phyloP scores from a whole-genome alignment of 495 filamentous ascomycete genomes.

The Annulohypoxylon moriforme region DNA sequence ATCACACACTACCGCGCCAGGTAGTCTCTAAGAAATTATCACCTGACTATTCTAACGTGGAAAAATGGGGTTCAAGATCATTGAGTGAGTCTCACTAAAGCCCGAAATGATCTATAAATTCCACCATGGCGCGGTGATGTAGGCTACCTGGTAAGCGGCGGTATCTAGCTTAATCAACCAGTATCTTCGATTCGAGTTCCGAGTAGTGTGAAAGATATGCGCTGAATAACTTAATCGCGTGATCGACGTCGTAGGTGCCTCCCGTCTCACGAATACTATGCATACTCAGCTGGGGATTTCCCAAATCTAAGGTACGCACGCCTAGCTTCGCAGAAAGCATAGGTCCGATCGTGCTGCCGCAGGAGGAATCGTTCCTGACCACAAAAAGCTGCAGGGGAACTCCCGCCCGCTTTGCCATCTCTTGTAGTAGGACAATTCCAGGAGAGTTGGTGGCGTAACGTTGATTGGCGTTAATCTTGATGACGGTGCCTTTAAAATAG shows the following conservation, averaged over 20 bases:
- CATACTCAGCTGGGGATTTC: conserved; percentile 97
- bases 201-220: conserved; percentile 87
- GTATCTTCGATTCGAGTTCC: conserved; percentile 80
- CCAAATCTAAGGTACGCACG: conserved; percentile 87
- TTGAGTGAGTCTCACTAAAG: no score
- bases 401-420: conserved; percentile 73
- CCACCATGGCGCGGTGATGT: no score
- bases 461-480: conserved; percentile 98
- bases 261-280: conserved; percentile 95
- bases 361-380: conserved; percentile 92
- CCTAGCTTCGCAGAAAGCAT: conserved; percentile 90
- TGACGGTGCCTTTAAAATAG: conserved; percentile 72
- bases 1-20: not conserved
- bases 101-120: no score
- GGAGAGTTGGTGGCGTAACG: conserved; percentile 96
- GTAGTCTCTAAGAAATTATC: no score
- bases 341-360: conserved; percentile 95
- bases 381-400: conserved; percentile 96
- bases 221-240: conserved; percentile 86
- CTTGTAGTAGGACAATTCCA: conserved; percentile 91
- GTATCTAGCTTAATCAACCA: conserved; percentile 69
- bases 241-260: conserved; percentile 86
- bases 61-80: no score
- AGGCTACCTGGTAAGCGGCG: not conserved
- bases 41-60: no score